These are phyloP conservation scores for Sugiyamaella americana DNA, from an alignment of 805 yeast species.

Conservation along the genomic window DNA sequence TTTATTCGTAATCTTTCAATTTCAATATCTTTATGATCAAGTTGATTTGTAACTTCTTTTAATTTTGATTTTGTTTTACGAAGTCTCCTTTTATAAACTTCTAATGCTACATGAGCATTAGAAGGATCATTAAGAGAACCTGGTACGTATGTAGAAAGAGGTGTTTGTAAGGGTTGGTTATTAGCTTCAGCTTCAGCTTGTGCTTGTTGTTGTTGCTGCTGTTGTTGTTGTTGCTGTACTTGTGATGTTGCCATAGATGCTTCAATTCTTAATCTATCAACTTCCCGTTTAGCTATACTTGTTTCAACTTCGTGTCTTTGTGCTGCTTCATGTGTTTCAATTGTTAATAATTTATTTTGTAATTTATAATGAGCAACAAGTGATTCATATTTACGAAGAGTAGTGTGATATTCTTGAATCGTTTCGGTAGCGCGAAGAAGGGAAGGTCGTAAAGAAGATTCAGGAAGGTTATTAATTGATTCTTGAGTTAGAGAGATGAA, in stretches of 20 bases:
- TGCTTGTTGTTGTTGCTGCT: not conserved
- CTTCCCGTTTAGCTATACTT: conserved; percentile 40
- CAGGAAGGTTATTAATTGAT: conserved; percentile 6
- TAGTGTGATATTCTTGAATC: conserved; percentile 9
- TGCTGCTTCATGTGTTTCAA: conserved; percentile 40
- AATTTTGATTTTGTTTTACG: conserved; percentile 39
- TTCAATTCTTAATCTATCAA: conserved; percentile 39
- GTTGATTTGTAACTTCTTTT: conserved; percentile 40
- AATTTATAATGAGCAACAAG: conserved; percentile 24
- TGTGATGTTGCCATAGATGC: conserved; percentile 5
- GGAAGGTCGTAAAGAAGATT: conserved; percentile 1
- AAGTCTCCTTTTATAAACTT: conserved; percentile 34
- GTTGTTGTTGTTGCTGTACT: not conserved
- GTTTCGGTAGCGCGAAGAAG: conserved; percentile 8
- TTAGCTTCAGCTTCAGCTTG: not conserved
- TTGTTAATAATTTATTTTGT: conserved; percentile 37
- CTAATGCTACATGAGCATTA: conserved; percentile 23
- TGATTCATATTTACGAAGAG: conserved; percentile 12
- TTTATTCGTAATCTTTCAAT: conserved; percentile 36
- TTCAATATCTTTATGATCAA: conserved; percentile 41
- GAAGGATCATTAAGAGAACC: too few species aligned
- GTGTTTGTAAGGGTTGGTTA: too few species aligned
- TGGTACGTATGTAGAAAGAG: too few species aligned
- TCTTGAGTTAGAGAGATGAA: conserved; percentile 1
- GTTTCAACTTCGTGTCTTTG: conserved; percentile 45